Evolutionary conservation across 768 basidiomycete genomes (phyloP), one percentile per base, ranked within the genome.

Genomic region (Scleroderma citrinum): DNA sequence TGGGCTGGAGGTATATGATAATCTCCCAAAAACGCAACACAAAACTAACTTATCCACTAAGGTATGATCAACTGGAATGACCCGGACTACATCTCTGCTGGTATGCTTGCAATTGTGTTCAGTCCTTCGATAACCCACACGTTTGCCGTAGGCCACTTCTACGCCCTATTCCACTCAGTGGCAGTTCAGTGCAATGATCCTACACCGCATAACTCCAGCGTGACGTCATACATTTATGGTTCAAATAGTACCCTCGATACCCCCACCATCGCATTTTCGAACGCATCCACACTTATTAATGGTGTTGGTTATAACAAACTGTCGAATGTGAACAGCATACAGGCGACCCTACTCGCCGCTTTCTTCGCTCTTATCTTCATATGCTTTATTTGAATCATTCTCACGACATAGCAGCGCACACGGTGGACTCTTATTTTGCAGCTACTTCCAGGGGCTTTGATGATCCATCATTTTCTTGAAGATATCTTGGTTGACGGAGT

Each of bases 1-100:
- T 94, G 91, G 90, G 76, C 82, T 14, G 87, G 87, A 53, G 90
- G 82, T 68, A 43, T 45, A 57, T 48, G 30, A 30, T 35, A 7
- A 19, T 12, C n/a, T n/a, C 36, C 14, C 16, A 5, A 35, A 5
- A 36, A 35, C 14, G 32, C 24, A 7, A 14, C 23, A 12, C 8
- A 32, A 40, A 14, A 38, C 47, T 30, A 19, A 35, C 19, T 31
- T 39, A 31, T 44, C 17, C n/a, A 17, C 8, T 14, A 36, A 71
- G 73, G 83, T 37, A 75, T 87, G 79, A 88, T 91, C 68, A 70
- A 90, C 71, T 93, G 85, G 84, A 58, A 71, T 17, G 81, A 92
- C 62, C 79, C 86, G 29, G 90, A 92, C 65, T 92, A 90, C 65
- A 49, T 67, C 44, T 62, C 83, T 13, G 82, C 86, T 17, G 85